These are phyloP conservation scores for Saturnispora galanensis DNA, from an alignment of 805 yeast species.

Conservation along the genomic window DNA sequence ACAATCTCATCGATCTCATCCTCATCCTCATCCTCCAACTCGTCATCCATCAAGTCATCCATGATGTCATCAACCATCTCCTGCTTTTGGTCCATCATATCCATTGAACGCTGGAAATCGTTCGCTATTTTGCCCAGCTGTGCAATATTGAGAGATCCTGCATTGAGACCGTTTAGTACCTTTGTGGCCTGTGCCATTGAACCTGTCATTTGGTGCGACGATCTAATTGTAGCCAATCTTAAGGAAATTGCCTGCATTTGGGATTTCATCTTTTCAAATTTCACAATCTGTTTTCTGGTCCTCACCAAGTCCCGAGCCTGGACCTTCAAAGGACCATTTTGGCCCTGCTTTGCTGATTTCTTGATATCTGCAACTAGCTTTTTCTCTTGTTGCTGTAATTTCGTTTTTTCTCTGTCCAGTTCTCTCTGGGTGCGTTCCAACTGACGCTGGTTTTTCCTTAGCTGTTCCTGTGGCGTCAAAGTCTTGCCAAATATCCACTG, in stretches of 20 bases:
- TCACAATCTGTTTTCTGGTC: constrained; percentile 71
- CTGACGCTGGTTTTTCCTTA: constrained; percentile 92
- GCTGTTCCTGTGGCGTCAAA: constrained; percentile 87
- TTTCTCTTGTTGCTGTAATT: constrained; percentile 88
- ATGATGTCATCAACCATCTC: constrained; percentile 98
- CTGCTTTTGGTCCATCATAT: constrained; percentile 96
- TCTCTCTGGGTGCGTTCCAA: constrained; percentile 92
- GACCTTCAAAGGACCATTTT: constrained; percentile 78
- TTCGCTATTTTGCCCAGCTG: constrained; percentile 81
- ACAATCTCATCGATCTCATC: constrained; percentile 90
- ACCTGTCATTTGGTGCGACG: constrained; percentile 90
- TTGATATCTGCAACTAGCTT: constrained; percentile 77
- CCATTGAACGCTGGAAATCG: constrained; percentile 92
- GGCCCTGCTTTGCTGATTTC: constrained; percentile 85
- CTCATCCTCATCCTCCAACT: constrained; percentile 67
- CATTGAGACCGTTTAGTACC: constrained; percentile 77
- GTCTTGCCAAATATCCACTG: constrained; percentile 96
- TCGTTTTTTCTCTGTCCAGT: constrained; percentile 74
- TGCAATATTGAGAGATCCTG: constrained; percentile 74
- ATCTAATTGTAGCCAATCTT: constrained; percentile 83
- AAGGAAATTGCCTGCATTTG: constrained; percentile 91
- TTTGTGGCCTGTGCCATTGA: constrained; percentile 92
- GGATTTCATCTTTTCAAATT: constrained; percentile 88
- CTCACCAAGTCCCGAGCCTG: constrained; percentile 94
- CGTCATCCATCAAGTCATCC: constrained; percentile 93